Evolutionary conservation across 257 asterid species (phyloP).

Genomic region (Jacaranda copaia): DNA sequence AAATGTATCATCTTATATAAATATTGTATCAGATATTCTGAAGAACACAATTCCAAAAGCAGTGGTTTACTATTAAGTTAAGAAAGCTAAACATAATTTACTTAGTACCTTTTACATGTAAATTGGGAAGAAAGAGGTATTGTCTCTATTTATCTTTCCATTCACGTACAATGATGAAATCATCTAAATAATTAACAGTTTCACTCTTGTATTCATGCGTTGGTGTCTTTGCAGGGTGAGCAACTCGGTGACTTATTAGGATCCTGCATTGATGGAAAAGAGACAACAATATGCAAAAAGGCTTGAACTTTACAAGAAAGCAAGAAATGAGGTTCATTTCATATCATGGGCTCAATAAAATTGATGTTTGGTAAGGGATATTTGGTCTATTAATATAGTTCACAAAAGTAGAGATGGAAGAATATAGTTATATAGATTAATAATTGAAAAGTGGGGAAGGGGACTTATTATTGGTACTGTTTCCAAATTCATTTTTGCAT

Average conservation of each 20-base stretch:
- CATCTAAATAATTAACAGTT: neutral
- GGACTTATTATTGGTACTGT: conserved; percentile 23
- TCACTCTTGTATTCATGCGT: conserved; percentile 1
- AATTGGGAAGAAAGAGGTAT: conserved; percentile 90
- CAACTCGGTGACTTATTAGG: conserved; percentile 72
- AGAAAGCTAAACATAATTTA: conserved; percentile 80
- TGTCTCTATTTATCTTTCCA: neutral
- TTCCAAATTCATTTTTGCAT: conserved; percentile 14
- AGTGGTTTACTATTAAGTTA: conserved; percentile 89
- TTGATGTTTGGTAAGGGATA: conserved; percentile 21
- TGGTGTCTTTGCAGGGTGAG: conserved; percentile 63
- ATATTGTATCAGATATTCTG: conserved; percentile 76
- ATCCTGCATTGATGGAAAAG: conserved; percentile 89
- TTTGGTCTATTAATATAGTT: conserved; percentile 36
- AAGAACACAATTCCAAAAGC: conserved; percentile 86
- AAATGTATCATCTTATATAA: conserved; percentile 78
- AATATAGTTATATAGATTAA: conserved; percentile 33
- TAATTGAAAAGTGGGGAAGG: conserved; percentile 6
- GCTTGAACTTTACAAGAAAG: conserved; percentile 94
- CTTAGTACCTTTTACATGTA: conserved; percentile 75
- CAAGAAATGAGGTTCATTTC: conserved; percentile 85
- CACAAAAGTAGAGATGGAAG: neutral
- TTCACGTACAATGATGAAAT: neutral
- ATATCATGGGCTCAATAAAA: conserved; percentile 70
- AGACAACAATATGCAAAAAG: conserved; percentile 68